These are phyloP conservation scores for Lippia alba DNA, from an alignment of 305 asterid genomes.

Conservation along the genomic window DNA sequence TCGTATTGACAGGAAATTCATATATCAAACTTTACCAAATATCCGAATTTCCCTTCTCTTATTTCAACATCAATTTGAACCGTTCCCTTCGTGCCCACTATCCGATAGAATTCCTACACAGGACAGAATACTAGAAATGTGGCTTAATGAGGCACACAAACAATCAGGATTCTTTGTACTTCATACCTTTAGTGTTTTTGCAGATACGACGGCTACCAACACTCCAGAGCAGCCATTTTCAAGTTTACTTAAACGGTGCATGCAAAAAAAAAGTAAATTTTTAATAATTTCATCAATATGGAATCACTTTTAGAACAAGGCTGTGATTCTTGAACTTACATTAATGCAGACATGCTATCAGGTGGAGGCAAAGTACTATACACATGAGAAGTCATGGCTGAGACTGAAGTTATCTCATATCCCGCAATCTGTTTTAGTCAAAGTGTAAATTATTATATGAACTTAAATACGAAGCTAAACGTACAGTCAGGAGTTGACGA, in stretches of 20 bases:
- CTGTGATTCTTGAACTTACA: slow-evolving; percentile 47
- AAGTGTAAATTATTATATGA: slow-evolving; percentile 11
- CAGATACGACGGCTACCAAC: slow-evolving; percentile 57
- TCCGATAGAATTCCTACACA: slow-evolving; percentile 48
- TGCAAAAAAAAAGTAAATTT: neutral
- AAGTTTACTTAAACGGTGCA: slow-evolving; percentile 46
- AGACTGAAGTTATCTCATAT: slow-evolving; percentile 57
- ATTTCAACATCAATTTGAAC: slow-evolving; percentile 57
- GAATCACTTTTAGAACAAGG: neutral
- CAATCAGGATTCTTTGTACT: neutral
- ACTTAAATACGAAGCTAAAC: neutral
- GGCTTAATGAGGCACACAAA: neutral
- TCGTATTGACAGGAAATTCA: neutral
- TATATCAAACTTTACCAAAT: slow-evolving; percentile 41
- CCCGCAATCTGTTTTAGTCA: slow-evolving; percentile 52
- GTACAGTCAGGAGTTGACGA: neutral
- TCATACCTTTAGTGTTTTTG: slow-evolving; percentile 59
- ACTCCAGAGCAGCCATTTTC: slow-evolving; percentile 71
- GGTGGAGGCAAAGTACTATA: slow-evolving; percentile 69
- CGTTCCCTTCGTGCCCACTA: slow-evolving; percentile 66
- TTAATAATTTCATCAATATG: slow-evolving; percentile 10
- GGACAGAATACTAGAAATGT: neutral
- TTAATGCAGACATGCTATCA: slow-evolving; percentile 61
- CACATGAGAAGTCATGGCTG: slow-evolving; percentile 63
- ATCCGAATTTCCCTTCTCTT: slow-evolving; percentile 52